phyloP scores from a whole-genome alignment of 768 basidiomycete species.

The Pulveroboletus sp. region DNA sequence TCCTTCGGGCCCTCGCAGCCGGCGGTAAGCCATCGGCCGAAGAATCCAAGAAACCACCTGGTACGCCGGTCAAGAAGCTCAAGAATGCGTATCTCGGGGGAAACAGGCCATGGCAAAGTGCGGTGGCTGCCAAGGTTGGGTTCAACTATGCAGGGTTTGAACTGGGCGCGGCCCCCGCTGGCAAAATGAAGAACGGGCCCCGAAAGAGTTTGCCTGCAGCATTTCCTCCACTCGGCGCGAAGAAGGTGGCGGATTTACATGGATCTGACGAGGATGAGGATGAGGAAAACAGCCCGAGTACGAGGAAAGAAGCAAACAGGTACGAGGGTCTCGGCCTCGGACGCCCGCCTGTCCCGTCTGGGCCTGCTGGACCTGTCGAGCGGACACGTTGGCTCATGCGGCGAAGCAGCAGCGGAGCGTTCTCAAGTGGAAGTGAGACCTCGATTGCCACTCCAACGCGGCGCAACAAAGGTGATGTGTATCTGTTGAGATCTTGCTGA shows the following conservation, averaged over 20 bases:
- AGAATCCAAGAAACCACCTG: constrained; percentile 62
- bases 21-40: constrained; percentile 48
- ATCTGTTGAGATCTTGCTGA: constrained; percentile 31
- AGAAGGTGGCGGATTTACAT: constrained; percentile 29
- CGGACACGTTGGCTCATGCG: constrained; percentile 66
- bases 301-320: constrained; percentile 45
- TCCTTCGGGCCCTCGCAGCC: constrained; percentile 62
- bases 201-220: constrained; percentile 77
- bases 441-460: constrained; percentile 65
- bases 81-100: constrained; percentile 57
- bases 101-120: constrained; percentile 79
- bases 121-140: constrained; percentile 64
- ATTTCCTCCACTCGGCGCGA: constrained; percentile 46
- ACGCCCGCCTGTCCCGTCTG: constrained; percentile 39
- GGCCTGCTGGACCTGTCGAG: constrained; percentile 33
- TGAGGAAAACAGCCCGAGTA: constrained; percentile 61
- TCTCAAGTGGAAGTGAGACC: constrained; percentile 72
- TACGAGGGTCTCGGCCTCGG: constrained; percentile 70
- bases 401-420: constrained; percentile 78
- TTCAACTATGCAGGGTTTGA: constrained; percentile 45
- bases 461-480: constrained; percentile 44
- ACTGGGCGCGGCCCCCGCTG: constrained; percentile 33
- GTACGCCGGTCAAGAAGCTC: constrained; percentile 77
- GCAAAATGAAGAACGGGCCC: constrained; percentile 48
- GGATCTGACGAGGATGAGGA: constrained; percentile 64